Conservation (phyloP, 345 rosid genomes). For the Populus alba region DNA sequence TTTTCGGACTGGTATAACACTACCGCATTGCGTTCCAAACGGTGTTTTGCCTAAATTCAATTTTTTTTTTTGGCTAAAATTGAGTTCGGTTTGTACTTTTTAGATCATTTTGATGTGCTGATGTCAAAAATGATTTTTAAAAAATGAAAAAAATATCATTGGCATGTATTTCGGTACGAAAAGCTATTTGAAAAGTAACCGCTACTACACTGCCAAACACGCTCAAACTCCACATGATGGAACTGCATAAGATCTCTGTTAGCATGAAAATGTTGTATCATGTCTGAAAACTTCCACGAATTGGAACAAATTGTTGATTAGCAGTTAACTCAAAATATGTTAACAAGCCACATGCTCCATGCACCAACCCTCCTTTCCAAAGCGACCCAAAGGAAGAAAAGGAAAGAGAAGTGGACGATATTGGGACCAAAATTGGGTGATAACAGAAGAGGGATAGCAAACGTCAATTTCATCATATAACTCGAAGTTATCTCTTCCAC, state of each 20-base stretch:
- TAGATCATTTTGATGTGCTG: no score
- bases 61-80: no score
- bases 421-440: not conserved
- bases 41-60: no score
- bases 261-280: not conserved
- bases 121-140: no score
- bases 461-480: not conserved
- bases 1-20: not conserved
- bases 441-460: not conserved
- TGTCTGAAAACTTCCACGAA: not conserved
- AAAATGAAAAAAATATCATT: no score
- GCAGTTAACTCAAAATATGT: not conserved
- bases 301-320: not conserved
- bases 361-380: not conserved
- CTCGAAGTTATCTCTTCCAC: not conserved
- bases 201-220: no score
- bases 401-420: not conserved
- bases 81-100: no score
- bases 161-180: no score
- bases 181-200: no score
- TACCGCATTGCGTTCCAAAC: no score
- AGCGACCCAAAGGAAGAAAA: not conserved
- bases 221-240: not conserved
- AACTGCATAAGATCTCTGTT: not conserved
- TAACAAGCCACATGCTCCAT: not conserved